Evolutionary conservation across 2,329 filamentous ascomycete genomes (phyloP).

Genomic region (Hymenotorrendiella dingleyae): DNA sequence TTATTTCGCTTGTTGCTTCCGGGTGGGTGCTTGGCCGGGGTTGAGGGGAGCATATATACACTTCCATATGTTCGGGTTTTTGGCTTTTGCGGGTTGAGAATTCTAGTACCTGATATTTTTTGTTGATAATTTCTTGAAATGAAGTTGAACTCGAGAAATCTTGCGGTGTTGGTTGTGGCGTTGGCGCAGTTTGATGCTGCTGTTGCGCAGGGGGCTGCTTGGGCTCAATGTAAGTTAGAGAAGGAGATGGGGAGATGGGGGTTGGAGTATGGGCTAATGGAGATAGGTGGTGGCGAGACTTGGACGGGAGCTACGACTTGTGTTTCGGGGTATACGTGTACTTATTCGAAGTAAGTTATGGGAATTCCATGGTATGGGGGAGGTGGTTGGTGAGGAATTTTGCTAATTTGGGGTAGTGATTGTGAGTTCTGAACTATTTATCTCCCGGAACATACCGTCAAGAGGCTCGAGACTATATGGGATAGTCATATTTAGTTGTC

Average conservation of each 20-base stretch:
- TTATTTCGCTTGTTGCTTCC: too few species aligned
- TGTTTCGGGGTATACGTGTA: conserved; percentile 27
- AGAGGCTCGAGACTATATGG: too few species aligned
- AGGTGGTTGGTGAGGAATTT: too few species aligned
- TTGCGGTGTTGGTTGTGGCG: conserved; percentile 16
- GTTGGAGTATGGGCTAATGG: not conserved
- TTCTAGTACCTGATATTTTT: not conserved
- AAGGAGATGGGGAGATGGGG: too few species aligned
- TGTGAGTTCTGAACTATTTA: not conserved
- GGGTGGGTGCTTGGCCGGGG: too few species aligned
- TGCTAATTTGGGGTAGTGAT: conserved; percentile 6
- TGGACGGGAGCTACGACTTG: conserved; percentile 29
- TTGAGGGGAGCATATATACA: too few species aligned
- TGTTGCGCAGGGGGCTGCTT: conserved; percentile 15
- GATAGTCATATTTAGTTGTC: too few species aligned
- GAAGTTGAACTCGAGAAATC: conserved; percentile 17
- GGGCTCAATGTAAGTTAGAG: conserved; percentile 16
- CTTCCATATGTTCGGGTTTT: too few species aligned
- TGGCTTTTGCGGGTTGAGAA: not conserved
- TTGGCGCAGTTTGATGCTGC: conserved; percentile 16
- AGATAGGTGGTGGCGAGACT: conserved; percentile 25
- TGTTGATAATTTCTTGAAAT: not conserved
- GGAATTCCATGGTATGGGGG: too few species aligned
- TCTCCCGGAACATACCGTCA: too few species aligned
- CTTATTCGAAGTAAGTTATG: conserved; percentile 18